phyloP scores from a whole-genome alignment of 2,329 filamentous ascomycete genomes.

The Epichloe sp. region DNA sequence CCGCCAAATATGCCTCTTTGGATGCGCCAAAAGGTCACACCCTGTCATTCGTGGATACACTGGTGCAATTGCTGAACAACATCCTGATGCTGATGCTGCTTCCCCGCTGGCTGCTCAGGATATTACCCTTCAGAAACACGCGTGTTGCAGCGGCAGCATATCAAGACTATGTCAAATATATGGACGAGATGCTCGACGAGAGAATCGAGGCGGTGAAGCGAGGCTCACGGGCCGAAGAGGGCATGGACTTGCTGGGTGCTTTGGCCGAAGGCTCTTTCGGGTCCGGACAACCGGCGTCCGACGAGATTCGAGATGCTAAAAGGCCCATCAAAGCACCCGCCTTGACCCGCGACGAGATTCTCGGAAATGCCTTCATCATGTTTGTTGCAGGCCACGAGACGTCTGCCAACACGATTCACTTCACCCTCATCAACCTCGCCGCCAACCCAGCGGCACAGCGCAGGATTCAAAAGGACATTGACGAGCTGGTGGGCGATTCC shows the following conservation, averaged over 20 bases:
- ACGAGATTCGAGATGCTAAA: constrained; percentile 19
- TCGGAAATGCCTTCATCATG: constrained; percentile 59
- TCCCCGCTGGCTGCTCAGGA: constrained; percentile 42
- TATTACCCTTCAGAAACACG: constrained; percentile 37
- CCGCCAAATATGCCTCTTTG: constrained; percentile 35
- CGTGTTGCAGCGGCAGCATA: constrained; percentile 41
- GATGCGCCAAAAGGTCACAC: constrained; percentile 38
- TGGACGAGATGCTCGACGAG: constrained; percentile 52
- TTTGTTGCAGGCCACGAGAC: constrained; percentile 70
- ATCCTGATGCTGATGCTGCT: constrained; percentile 49
- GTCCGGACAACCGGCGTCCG: constrained; percentile 13
- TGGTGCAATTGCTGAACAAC: constrained; percentile 48
- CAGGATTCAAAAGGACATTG: constrained; percentile 54
- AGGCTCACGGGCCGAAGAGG: constrained; percentile 26
- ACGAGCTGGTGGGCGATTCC: constrained; percentile 45
- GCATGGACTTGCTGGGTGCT: constrained; percentile 41
- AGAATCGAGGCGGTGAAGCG: constrained; percentile 35
- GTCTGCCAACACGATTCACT: constrained; percentile 63
- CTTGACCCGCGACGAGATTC: constrained; percentile 50
- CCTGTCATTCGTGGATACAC: constrained; percentile 52
- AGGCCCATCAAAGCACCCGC: constrained; percentile 17
- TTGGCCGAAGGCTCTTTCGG: constrained; percentile 14
- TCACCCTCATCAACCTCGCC: constrained; percentile 54
- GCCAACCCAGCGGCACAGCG: constrained; percentile 50
- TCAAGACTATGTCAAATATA: constrained; percentile 53